These are phyloP conservation scores for Acer yangbiense DNA, from an alignment of 345 rosid species.

Conservation along the genomic window DNA sequence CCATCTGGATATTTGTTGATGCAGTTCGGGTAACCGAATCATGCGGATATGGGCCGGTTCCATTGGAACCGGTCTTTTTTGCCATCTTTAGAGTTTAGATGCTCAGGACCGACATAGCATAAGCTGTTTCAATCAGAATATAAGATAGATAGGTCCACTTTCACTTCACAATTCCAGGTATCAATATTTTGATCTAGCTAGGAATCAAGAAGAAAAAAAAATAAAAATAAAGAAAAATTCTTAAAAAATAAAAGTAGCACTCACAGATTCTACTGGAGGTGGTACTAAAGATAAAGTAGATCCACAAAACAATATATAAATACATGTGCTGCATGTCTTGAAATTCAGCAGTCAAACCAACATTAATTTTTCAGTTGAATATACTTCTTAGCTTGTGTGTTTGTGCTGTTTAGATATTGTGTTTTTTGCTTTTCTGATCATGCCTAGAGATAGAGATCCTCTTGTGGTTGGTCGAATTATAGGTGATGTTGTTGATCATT, in stretches of 20 bases:
- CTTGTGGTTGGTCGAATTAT: constrained; percentile 59
- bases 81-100: neutral
- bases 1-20: too few species aligned
- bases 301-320: neutral
- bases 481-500: constrained; percentile 64
- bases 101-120: neutral
- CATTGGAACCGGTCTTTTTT: too few species aligned
- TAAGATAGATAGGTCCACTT: constrained; percentile 7
- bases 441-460: constrained; percentile 60
- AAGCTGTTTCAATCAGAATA: constrained; percentile 4
- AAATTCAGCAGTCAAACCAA: neutral
- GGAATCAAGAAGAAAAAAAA: neutral
- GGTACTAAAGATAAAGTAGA: neutral
- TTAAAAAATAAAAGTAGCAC: too few species aligned
- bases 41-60: too few species aligned
- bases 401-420: too few species aligned
- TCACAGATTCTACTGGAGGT: neutral
- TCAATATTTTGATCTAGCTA: neutral
- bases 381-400: neutral
- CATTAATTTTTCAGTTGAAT: neutral
- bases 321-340: neutral
- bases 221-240: neutral
- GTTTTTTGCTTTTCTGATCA: neutral
- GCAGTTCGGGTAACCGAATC: too few species aligned
- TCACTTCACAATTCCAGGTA: constrained; percentile 7